Conservation (phyloP, 148 eudicot genomes). For the Vaccinium vitisidaea region DNA sequence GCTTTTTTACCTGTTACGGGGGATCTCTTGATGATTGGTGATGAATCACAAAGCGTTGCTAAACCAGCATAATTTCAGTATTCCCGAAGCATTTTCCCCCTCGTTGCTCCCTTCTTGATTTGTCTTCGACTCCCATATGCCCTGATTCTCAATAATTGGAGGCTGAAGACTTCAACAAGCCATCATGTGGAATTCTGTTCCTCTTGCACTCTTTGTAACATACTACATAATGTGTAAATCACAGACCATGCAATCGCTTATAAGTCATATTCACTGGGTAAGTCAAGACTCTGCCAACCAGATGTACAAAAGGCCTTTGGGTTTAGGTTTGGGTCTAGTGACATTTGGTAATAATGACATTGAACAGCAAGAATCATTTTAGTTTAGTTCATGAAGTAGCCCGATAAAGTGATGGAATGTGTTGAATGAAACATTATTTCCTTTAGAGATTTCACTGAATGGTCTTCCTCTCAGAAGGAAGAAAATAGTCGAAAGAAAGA, state of each 20-base stretch:
- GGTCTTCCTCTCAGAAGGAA: neutral
- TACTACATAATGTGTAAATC: no score
- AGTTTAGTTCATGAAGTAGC: neutral
- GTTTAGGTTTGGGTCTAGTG: no score
- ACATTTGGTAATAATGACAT: no score
- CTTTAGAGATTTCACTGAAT: neutral
- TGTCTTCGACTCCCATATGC: neutral
- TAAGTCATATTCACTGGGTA: neutral
- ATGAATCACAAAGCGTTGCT: neutral
- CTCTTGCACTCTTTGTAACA: neutral
- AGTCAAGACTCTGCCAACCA: no score
- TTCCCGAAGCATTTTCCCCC: no score
- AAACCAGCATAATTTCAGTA: no score
- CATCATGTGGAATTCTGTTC: neutral
- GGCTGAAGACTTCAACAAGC: neutral
- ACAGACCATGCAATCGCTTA: neutral
- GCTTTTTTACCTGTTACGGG: neutral
- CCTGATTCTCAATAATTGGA: neutral
- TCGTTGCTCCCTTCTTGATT: no score
- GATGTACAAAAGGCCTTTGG: no score
- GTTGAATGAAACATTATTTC: neutral
- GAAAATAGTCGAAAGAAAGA: neutral
- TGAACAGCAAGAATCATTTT: no score
- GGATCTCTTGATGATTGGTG: neutral
- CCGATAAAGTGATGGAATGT: neutral